phyloP scores from a whole-genome alignment of 2,329 filamentous ascomycete species.

The Corynespora cassiicola region DNA sequence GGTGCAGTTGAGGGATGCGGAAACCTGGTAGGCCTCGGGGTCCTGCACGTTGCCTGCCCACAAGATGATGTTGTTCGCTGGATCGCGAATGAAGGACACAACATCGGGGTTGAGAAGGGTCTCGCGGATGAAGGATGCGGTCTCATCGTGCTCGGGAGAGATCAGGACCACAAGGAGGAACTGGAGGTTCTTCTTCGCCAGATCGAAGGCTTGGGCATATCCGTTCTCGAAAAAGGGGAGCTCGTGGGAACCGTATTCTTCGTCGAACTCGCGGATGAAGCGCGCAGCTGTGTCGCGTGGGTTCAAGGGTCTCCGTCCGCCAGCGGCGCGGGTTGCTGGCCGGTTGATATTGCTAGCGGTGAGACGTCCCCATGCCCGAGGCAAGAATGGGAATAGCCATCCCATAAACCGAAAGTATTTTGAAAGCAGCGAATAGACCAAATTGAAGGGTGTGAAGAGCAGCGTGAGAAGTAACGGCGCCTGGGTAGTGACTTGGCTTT shows the following conservation, averaged over 20 bases:
- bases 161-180: constrained; percentile 88
- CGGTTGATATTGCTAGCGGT: constrained; percentile 54
- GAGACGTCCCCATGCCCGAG: constrained; percentile 62
- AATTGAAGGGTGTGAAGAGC: constrained; percentile 79
- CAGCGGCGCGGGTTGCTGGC: constrained; percentile 62
- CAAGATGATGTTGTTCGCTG: constrained; percentile 79
- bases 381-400: constrained; percentile 82
- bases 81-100: constrained; percentile 74
- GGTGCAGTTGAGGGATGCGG: constrained; percentile 84
- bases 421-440: constrained; percentile 76
- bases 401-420: constrained; percentile 75
- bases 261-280: constrained; percentile 92
- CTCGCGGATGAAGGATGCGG: constrained; percentile 77
- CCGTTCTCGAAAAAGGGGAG: constrained; percentile 86
- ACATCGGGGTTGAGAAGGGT: constrained; percentile 82
- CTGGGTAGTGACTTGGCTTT: constrained; percentile 68
- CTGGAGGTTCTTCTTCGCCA: constrained; percentile 88
- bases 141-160: constrained; percentile 95
- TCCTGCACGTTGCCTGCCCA: constrained; percentile 96
- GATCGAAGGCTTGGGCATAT: constrained; percentile 89
- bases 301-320: constrained; percentile 76
- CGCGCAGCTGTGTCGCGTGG: constrained; percentile 87
- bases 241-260: constrained; percentile 79
- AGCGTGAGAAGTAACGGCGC: constrained; percentile 79
- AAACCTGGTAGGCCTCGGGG: constrained; percentile 91